Base-by-base conservation (phyloP, 495 filamentous ascomycete species). In the Penicillium canescens region DNA sequence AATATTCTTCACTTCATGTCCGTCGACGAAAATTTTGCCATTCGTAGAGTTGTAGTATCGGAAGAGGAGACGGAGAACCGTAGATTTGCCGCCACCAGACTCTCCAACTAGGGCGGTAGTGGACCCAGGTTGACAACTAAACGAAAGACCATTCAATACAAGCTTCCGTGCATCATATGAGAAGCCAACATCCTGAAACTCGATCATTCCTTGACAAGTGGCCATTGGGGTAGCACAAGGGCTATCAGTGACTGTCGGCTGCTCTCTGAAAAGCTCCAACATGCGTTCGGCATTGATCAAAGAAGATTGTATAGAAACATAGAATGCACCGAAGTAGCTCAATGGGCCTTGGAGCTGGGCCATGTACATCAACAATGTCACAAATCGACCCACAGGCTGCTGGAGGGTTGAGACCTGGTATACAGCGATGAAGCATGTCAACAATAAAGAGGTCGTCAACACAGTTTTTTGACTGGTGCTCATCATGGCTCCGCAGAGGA, bases 221-320 rank as follows among this genome's bases (percentile, higher is more conserved):
- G 66, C 62, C 42, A 94, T 69, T 12, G 71, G 61, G 20, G 64
- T 54, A 10, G 76, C 78, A 31, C 61, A 43, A 0, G 78, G 71
- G 2, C 70, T 71, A 60, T 92, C 88, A 2, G 86, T 75, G 12
- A 95, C 89, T 0, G 88, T 89, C 3, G 91, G 88, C 50, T 85
- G 78, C 54, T 86, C 83, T 63, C 91, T 90, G 76, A 95, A 94
- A 24, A 95, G 73, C 63, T 94, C 90, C 37, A 94, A 75, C 65
- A 94, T 82, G 4, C 91, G 79, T 71, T 95, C 91, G n/a, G 88
- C 86, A 46, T 91, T 91, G 61, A 95, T 93, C 87, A 95, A 88
- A 42, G 88, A 84, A 46, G 86, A 85, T 71, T 93, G 91, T 9
- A 94, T 88, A 51, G 86, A 88, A 36, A 89, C 78, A 65, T 92